Conservation (phyloP, 75 land plant genomes). For the Larix kaempferi region DNA sequence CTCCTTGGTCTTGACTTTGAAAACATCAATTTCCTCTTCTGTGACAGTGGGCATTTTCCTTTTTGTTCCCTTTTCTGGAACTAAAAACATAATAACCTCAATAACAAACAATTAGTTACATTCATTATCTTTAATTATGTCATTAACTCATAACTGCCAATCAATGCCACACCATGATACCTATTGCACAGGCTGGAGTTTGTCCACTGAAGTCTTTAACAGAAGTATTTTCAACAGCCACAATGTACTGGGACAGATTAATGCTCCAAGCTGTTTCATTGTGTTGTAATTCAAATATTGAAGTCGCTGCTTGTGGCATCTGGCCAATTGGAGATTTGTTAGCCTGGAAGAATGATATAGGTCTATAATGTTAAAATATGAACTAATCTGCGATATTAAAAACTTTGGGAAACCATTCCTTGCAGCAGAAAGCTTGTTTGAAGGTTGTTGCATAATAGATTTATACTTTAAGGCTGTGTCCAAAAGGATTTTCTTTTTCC, state of each 20-base stretch:
- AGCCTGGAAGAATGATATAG: not conserved
- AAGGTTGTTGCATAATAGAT: not conserved
- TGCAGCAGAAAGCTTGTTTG: not conserved
- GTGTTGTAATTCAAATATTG: not conserved
- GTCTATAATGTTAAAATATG: not conserved
- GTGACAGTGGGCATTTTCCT: not conserved
- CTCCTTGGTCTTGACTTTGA: not conserved
- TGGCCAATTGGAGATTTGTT: not conserved
- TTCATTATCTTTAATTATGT: not conserved
- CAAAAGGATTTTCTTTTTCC: not conserved
- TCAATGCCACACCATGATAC: not conserved
- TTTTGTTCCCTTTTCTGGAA: not conserved
- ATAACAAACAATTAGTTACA: not conserved
- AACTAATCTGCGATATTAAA: not conserved
- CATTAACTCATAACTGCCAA: not conserved
- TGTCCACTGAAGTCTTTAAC: not conserved
- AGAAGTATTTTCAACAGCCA: not conserved
- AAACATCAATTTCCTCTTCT: not conserved
- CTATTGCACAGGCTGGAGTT: not conserved
- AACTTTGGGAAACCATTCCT: not conserved
- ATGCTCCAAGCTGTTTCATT: not conserved
- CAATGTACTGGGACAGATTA: not conserved
- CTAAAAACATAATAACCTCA: not conserved
- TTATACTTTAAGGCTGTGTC: constrained; percentile 8
- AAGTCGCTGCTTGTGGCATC: not conserved